These are phyloP conservation scores for Fragaria vesca DNA, from an alignment of 306 rosid species.

Conservation along the genomic window DNA sequence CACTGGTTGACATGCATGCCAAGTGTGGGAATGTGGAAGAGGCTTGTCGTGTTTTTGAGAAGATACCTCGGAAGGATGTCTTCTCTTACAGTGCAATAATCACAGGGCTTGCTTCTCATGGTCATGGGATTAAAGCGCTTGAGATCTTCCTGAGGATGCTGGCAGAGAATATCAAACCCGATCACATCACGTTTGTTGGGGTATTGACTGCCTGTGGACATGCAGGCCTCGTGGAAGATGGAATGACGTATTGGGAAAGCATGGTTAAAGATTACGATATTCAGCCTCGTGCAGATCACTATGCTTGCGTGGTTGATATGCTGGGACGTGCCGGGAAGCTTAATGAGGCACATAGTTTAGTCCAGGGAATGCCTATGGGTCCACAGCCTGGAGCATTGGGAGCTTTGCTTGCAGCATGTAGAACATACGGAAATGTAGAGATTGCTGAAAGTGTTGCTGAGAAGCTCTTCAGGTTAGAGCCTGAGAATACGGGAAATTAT, in stretches of 20 bases:
- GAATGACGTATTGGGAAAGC: conserved; percentile 27
- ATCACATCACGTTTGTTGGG: conserved; percentile 26
- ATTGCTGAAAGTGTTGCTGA: conserved; percentile 27
- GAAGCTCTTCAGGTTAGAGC: conserved; percentile 28
- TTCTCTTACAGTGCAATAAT: conserved; percentile 26
- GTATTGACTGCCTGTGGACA: conserved; percentile 31
- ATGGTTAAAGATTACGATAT: conserved; percentile 22
- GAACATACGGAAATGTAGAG: conserved; percentile 23
- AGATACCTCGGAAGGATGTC: conserved; percentile 17
- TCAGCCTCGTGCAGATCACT: conserved; percentile 22
- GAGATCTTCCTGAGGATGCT: conserved; percentile 25
- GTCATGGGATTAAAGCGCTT: conserved; percentile 25
- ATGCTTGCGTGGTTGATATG: conserved; percentile 24
- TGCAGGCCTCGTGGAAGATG: conserved; percentile 20
- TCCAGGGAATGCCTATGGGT: conserved; percentile 23
- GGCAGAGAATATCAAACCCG: conserved; percentile 25
- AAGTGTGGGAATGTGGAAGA: conserved; percentile 27
- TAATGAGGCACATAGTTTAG: conserved; percentile 12
- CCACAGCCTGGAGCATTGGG: conserved; percentile 31
- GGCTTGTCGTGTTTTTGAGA: conserved; percentile 19
- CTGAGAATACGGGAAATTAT: conserved; percentile 28
- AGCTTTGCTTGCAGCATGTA: conserved; percentile 30
- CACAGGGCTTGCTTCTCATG: conserved; percentile 31
- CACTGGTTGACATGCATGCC: conserved; percentile 33
- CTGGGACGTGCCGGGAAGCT: conserved; percentile 31